Evolutionary conservation across 2,329 filamentous ascomycete genomes (phyloP).

Genomic region (Acrocalymma vagum): DNA sequence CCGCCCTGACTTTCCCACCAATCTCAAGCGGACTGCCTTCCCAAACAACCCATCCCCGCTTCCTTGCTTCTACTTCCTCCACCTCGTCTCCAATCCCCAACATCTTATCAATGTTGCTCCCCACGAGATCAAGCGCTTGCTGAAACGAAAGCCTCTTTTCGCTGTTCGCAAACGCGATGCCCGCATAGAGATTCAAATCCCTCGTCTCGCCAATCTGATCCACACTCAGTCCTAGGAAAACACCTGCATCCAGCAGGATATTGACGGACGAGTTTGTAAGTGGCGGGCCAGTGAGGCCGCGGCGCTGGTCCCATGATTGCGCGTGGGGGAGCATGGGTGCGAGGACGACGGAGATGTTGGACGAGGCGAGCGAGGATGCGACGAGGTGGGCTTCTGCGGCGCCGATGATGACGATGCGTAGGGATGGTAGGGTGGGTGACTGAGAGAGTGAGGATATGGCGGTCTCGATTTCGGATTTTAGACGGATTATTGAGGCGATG

Average conservation of each 20-base stretch:
- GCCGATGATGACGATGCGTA: conserved; percentile 68
- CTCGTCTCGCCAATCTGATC: conserved; percentile 70
- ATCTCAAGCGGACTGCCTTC: conserved; percentile 71
- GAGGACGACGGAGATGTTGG: conserved; percentile 67
- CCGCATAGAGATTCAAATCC: conserved; percentile 68
- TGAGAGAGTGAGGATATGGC: conserved; percentile 12
- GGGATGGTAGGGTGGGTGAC: conserved; percentile 37
- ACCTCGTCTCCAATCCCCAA: conserved; percentile 55
- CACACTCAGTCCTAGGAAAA: conserved; percentile 65
- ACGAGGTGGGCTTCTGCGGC: conserved; percentile 70
- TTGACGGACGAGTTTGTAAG: conserved; percentile 71
- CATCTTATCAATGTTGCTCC: conserved; percentile 65
- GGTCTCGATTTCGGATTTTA: conserved; percentile 66
- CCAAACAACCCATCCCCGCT: conserved; percentile 66
- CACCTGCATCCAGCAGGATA: conserved; percentile 65
- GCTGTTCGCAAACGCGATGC: conserved; percentile 66
- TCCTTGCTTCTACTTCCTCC: conserved; percentile 25
- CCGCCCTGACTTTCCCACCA: conserved; percentile 58
- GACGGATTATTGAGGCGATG: conserved; percentile 66
- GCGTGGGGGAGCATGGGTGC: conserved; percentile 66
- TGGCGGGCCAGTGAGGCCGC: conserved; percentile 70
- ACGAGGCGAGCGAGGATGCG: conserved; percentile 65
- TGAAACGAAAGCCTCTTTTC: conserved; percentile 62
- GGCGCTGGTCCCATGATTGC: conserved; percentile 67
- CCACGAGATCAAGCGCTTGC: conserved; percentile 66